These are phyloP conservation scores for Cylindrotheca closterium DNA, from an alignment of 108 stramenopile species.

Conservation along the genomic window DNA sequence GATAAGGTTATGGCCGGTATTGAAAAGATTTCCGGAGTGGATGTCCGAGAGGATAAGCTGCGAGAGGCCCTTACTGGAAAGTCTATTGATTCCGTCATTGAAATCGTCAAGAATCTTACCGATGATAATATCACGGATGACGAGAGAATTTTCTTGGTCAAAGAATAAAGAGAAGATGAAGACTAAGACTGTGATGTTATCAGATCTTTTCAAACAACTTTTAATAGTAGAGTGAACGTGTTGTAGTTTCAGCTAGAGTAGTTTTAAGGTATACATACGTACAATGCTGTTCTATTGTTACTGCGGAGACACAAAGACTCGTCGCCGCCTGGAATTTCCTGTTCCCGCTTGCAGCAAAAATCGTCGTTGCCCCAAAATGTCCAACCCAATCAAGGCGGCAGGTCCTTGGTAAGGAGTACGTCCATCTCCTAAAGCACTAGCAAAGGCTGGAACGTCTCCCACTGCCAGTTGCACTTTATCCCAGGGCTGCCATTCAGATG, in stretches of 20 bases:
- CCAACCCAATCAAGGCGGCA: conserved; percentile 72
- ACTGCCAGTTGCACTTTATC: conserved; percentile 50
- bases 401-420: conserved; percentile 60
- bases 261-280: too few species aligned
- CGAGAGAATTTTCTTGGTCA: conserved; percentile 58
- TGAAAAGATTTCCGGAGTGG: conserved; percentile 58
- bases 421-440: conserved; percentile 66
- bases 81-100: conserved; percentile 56
- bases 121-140: conserved; percentile 42
- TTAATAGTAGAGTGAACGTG: too few species aligned
- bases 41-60: conserved; percentile 55
- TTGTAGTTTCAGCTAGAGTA: too few species aligned
- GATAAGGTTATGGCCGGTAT: conserved; percentile 46
- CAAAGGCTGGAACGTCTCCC: conserved; percentile 77
- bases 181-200: not conserved
- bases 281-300: too few species aligned
- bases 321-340: conserved; percentile 30
- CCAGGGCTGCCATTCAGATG: conserved; percentile 67
- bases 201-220: too few species aligned
- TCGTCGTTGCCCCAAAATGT: conserved; percentile 69
- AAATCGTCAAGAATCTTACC: conserved; percentile 67
- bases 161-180: conserved; percentile 8
- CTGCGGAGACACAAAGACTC: conserved; percentile 23
- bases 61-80: conserved; percentile 45
- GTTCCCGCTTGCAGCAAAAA: conserved; percentile 70